Evolutionary conservation across 176 grass and related monocot species (phyloP), one percentile per base, ranked within the genome.

Genomic region (Paspalum notatum): DNA sequence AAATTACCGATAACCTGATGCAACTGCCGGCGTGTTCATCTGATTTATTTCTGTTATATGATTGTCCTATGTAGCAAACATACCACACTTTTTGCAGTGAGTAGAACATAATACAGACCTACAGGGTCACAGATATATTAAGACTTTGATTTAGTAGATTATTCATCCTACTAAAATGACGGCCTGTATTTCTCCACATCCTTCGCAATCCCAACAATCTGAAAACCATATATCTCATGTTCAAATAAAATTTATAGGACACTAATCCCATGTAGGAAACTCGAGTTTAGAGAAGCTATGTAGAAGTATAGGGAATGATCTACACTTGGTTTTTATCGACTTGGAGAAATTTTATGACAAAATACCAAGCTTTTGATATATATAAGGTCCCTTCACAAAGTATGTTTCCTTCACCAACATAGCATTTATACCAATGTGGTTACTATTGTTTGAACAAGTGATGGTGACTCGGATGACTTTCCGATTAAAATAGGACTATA

Each of bases 1-100:
- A 47, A 55, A 26, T 51, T 75, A 43, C 2, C 20, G 25, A 17
- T 50, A 49, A 11, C 22, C 22, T 20, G 22, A 69, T 48, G n/a
- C 41, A 24, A 38, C 24, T 41, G 22, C 46, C 2, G 9, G 18
- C 6, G 8, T 68, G 18, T 46, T 11, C 14, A 75, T 61, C 27
- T 43, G 4, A 53, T 25, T 38, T 69, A 62, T 60, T 88, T 80
- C 62, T 80, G 15, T 85, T 81, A 56, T n/a, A n/a, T n/a, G n/a
- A 69, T 55, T 32, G 46, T 54, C 25, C 26, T 76, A 20, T 27
- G 5, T 68, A 27, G 15, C 14, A 50, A 68, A 68, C 42, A 39
- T 67, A 44, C 9, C 13, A 12, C 7, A 45, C 13, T 20, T 8
- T 8, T 62, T 58, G 56, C n/a, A 40, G 4, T 75, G 10, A 53